Evolutionary conservation across 2,329 filamentous ascomycete genomes (phyloP), one percentile per base, ranked within the genome.

Genomic region (Colletotrichum ledebouriae): DNA sequence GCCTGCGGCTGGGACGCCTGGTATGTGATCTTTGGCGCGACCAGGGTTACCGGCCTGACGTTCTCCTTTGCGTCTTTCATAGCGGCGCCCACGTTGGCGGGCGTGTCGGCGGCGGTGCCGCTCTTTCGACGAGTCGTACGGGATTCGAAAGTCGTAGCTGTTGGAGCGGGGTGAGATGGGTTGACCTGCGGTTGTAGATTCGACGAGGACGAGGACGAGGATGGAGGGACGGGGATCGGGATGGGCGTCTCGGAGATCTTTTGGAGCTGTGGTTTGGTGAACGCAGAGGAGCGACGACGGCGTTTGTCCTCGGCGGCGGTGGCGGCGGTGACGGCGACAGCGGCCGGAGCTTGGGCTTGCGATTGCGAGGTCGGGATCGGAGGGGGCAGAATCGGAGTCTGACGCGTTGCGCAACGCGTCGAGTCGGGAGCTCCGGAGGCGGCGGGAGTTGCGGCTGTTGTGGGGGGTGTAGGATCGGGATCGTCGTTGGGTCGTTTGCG

Each of bases 11-110:
- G 79, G 15, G 79, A 76, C 2, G 78, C 76, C 60, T 81, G 80
- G 63, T 82, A 81, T 37, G 78, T 78, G 59, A 80, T 80, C 63
- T 82, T 78, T n/a, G 80, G 80, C 13, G 79, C 77, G 67, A 80
- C 78, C 15, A 81, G 72, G 66, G 78, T 75, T 15, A 79, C 76
- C 7, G 75, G 75, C 4, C 78, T 77, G 25, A 75, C 61, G 50
- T 72, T 72, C 15, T 75, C 73, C 47, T 74, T 74, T 13, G 70
- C 61, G 20, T 72, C 71, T 11, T 63, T 70, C 29, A 44, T 1
- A n/a, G 12, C 41, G n/a, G 59, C 60, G 39, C 57, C 63, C 59
- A 62, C 47, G 11, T 56, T 12, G 29, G 63, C 6, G 12, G 53
- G 47, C 6, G 52, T 41, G 44, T 69, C 69, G 13, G 20, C 41